Conservation (phyloP, 106 monocot species). For the Iris macrosiphon region DNA sequence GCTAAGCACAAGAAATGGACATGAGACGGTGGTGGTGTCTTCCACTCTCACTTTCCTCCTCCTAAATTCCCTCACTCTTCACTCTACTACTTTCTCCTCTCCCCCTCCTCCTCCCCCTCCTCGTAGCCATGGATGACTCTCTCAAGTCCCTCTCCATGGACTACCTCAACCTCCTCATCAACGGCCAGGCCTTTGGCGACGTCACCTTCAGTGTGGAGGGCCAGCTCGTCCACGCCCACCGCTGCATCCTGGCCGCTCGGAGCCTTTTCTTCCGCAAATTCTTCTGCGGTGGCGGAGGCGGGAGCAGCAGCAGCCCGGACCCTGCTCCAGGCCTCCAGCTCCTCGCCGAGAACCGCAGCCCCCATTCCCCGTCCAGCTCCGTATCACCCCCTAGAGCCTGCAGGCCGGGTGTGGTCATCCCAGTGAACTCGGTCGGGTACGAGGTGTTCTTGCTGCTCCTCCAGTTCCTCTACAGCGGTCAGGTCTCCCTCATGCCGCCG, state of each 20-base stretch:
- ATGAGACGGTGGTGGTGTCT: no score
- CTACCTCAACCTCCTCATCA: conserved; percentile 16
- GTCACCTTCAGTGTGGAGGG: conserved; percentile 11
- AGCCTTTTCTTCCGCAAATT: conserved; percentile 14
- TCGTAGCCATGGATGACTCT: conserved; percentile 1
- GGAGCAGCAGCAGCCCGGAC: conserved; percentile 1
- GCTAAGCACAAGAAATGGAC: no score
- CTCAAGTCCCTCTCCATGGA: conserved; percentile 15
- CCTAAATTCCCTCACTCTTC: not conserved
- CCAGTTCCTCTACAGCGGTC: conserved; percentile 58
- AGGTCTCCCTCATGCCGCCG: conserved; percentile 49
- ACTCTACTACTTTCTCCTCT: not conserved
- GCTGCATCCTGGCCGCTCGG: conserved; percentile 12
- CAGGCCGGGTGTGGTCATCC: conserved; percentile 17
- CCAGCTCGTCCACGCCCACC: conserved; percentile 11
- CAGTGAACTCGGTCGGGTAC: conserved; percentile 46
- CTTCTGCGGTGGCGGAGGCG: conserved; percentile 4
- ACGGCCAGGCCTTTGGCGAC: conserved; percentile 10
- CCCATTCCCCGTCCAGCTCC: not conserved
- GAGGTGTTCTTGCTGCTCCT: conserved; percentile 53
- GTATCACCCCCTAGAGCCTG: conserved; percentile 9
- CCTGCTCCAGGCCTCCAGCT: conserved; percentile 5
- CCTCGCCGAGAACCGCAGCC: no score
- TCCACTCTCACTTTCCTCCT: no score
- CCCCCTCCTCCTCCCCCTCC: conserved; percentile 11